Percentiles rank a stretch among this genome's conserved stretches.
phyloP scores from a whole-genome alignment of 495 filamentous ascomycete genomes.

The Penicillium flavigenum region DNA sequence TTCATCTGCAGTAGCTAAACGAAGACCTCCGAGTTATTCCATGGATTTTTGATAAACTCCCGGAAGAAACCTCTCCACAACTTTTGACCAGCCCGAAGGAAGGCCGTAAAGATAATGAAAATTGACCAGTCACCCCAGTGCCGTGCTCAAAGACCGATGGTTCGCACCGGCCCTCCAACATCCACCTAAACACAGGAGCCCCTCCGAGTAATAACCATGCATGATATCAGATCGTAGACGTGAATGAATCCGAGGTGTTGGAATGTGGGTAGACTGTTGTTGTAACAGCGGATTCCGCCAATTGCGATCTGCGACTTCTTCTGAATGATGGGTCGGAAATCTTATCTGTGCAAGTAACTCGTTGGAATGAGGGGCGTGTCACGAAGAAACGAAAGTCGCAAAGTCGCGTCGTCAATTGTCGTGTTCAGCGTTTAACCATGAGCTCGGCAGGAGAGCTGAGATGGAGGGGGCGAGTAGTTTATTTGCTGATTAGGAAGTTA shows the following conservation, averaged over 20 bases:
- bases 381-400: slow-evolving; percentile 42
- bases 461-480: slow-evolving; percentile 66
- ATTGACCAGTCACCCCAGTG: slow-evolving; percentile 47
- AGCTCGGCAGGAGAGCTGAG: slow-evolving; percentile 52
- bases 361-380: slow-evolving; percentile 31
- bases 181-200: slow-evolving; percentile 42
- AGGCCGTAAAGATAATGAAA: slow-evolving; percentile 20
- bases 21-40: slow-evolving; percentile 30
- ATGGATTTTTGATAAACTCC: slow-evolving; percentile 41
- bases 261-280: slow-evolving; percentile 24
- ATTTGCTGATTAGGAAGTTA: slow-evolving; percentile 59
- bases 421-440: slow-evolving; percentile 50
- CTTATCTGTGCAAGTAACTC: slow-evolving; percentile 30
- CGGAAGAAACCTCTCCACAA: slow-evolving; percentile 44
- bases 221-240: slow-evolving; percentile 21
- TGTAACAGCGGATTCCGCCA: slow-evolving; percentile 40
- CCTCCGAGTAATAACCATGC: slow-evolving; percentile 32
- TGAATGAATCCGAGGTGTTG: slow-evolving; percentile 36
- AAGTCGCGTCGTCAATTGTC: slow-evolving; percentile 40
- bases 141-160: slow-evolving; percentile 27
- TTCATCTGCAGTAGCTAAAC: slow-evolving; percentile 35
- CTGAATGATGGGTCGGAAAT: slow-evolving; percentile 25
- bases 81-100: slow-evolving; percentile 24
- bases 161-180: slow-evolving; percentile 34
- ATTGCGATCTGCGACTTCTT: slow-evolving; percentile 24